Percentiles rank a stretch among this genome's conserved stretches.
Evolutionary conservation across 2,329 filamentous ascomycete genomes (phyloP).

Genomic region (Pseudofabraea citricarpa): DNA sequence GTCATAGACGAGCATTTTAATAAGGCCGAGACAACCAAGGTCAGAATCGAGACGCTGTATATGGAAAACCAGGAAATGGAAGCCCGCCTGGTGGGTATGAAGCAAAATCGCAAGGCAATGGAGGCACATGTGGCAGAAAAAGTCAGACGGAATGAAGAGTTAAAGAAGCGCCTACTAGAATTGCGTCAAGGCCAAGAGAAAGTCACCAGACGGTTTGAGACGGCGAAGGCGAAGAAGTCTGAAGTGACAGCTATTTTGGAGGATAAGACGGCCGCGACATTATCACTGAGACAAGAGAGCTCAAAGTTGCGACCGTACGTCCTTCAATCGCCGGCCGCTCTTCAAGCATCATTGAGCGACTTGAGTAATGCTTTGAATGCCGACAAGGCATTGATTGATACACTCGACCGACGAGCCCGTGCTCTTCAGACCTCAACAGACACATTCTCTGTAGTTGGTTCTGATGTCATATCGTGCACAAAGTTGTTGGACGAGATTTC

Average conservation of each 20-base stretch:
- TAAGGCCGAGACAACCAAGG: constrained; percentile 79
- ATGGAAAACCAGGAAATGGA: constrained; percentile 85
- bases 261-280: constrained; percentile 63
- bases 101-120: constrained; percentile 71
- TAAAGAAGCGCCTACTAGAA: constrained; percentile 78
- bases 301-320: constrained; percentile 89
- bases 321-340: constrained; percentile 75
- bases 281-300: constrained; percentile 76
- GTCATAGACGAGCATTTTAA: constrained; percentile 94
- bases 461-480: constrained; percentile 83
- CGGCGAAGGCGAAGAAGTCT: constrained; percentile 74
- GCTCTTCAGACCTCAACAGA: constrained; percentile 89
- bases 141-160: constrained; percentile 76
- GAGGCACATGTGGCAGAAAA: constrained; percentile 81
- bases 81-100: constrained; percentile 73
- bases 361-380: constrained; percentile 71
- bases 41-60: constrained; percentile 81
- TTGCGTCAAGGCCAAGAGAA: constrained; percentile 77
- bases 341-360: constrained; percentile 79
- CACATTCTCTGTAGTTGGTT: constrained; percentile 77
- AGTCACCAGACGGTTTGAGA: constrained; percentile 77
- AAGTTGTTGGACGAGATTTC: constrained; percentile 86
- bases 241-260: constrained; percentile 69
- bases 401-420: constrained; percentile 79
- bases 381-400: constrained; percentile 82